Percentiles rank a stretch among this genome's conserved stretches.
Evolutionary conservation across 2,329 filamentous ascomycete species (phyloP).

Genomic region (Geosmithia morbida): DNA sequence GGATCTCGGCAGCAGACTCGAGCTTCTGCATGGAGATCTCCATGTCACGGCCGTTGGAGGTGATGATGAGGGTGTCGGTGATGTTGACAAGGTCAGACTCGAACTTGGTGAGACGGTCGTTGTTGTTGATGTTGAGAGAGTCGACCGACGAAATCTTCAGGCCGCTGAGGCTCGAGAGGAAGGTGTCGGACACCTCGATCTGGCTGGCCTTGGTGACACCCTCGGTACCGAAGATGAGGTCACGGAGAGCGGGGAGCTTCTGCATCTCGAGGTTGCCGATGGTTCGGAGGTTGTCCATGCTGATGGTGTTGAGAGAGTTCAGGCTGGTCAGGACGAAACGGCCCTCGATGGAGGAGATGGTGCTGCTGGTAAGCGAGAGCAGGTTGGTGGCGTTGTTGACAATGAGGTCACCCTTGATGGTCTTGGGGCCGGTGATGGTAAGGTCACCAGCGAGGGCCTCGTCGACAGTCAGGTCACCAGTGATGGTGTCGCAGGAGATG

Average conservation of each 20-base stretch:
- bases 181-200: constrained; percentile 75
- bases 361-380: constrained; percentile 44
- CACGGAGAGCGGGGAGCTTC: constrained; percentile 45
- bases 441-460: constrained; percentile 40
- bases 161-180: constrained; percentile 62
- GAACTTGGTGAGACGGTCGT: constrained; percentile 63
- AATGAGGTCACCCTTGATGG: constrained; percentile 42
- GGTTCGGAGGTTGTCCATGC: constrained; percentile 47
- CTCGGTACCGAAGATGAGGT: constrained; percentile 31
- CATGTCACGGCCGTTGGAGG: constrained; percentile 65
- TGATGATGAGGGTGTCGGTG: constrained; percentile 54
- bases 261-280: constrained; percentile 58
- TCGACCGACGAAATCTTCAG: constrained; percentile 65
- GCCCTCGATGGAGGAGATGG: constrained; percentile 51
- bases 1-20: constrained; percentile 32
- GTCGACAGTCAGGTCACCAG: constrained; percentile 53
- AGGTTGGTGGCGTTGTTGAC: constrained; percentile 46
- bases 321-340: constrained; percentile 56
- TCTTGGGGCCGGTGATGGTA: constrained; percentile 42
- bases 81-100: constrained; percentile 68
- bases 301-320: constrained; percentile 54
- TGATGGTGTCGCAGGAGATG: constrained; percentile 54
- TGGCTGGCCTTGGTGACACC: constrained; percentile 51
- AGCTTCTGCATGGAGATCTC: constrained; percentile 66
- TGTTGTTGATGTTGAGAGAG: constrained; percentile 78